Evolutionary conservation across 1,284 basidiomycete genomes (phyloP).

Genomic region (Naganishia sp.): DNA sequence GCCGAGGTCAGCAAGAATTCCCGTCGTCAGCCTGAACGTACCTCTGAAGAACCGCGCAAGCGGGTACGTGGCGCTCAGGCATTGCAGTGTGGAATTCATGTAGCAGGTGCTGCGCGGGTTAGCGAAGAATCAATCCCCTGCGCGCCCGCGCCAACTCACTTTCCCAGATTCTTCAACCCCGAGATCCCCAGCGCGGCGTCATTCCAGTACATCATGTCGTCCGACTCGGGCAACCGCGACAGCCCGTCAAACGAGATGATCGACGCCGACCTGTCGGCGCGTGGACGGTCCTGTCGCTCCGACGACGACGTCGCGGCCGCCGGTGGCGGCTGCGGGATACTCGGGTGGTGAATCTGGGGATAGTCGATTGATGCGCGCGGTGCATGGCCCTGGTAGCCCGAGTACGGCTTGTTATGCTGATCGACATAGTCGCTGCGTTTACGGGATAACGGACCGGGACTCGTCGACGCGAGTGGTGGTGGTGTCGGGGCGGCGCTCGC

Average conservation of each 20-base stretch:
- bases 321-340: constrained; percentile 73
- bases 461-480: constrained; percentile 70
- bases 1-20: background rate
- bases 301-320: constrained; percentile 66
- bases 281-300: constrained; percentile 69
- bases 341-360: constrained; percentile 64
- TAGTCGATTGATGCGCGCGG: constrained; percentile 66
- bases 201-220: constrained; percentile 69
- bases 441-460: constrained; percentile 65
- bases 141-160: constrained; percentile 53
- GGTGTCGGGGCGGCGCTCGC: constrained; percentile 64
- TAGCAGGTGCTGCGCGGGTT: constrained; percentile 72
- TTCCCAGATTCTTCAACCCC: constrained; percentile 93
- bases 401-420: constrained; percentile 69
- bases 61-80: constrained; percentile 85
- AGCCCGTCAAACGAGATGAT: constrained; percentile 42
- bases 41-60: constrained; percentile 87
- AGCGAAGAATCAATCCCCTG: too few species aligned
- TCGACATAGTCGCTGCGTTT: constrained; percentile 77
- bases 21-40: constrained; percentile 47
- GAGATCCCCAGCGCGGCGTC: constrained; percentile 76
- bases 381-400: constrained; percentile 51
- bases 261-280: constrained; percentile 38
- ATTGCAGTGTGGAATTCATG: constrained; percentile 98
- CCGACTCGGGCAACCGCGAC: constrained; percentile 40